Conservation (phyloP, 305 asterid genomes). For the Rubia occidens region DNA sequence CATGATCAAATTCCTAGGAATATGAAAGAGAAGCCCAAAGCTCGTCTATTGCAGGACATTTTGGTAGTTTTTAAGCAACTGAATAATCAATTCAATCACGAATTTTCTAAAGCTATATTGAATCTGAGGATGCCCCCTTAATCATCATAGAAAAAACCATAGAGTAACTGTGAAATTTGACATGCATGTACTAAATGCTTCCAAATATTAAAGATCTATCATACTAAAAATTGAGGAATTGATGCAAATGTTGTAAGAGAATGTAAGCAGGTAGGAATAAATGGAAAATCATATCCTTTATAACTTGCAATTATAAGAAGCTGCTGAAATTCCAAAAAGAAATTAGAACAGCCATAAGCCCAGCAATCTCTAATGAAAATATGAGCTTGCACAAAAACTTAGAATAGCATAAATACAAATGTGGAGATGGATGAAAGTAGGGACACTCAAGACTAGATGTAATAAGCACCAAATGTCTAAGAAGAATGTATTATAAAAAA, state of each 20-base stretch:
- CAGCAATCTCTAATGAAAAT: not conserved
- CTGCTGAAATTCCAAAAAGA: not conserved
- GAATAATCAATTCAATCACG: not conserved
- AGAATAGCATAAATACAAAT: not conserved
- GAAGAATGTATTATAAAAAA: not conserved
- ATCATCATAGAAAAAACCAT: not conserved
- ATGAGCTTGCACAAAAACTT: not conserved
- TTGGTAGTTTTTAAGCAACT: not conserved
- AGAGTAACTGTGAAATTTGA: not conserved
- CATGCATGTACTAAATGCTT: not conserved
- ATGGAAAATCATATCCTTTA: not conserved
- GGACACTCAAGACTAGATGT: not conserved
- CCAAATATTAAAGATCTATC: not conserved
- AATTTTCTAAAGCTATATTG: not conserved
- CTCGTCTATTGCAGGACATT: not conserved
- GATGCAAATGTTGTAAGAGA: not conserved
- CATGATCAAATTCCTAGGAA: conserved; percentile 22
- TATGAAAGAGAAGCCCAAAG: conserved; percentile 1
- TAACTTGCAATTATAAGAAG: not conserved
- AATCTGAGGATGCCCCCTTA: not conserved
- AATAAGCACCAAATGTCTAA: not conserved
- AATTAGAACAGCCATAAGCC: not conserved
- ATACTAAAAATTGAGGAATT: not conserved
- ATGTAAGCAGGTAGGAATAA: not conserved
- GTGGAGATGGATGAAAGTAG: not conserved